Conservation (phyloP, 1,139 yeast species). For the Yamadazyma triangularis region DNA sequence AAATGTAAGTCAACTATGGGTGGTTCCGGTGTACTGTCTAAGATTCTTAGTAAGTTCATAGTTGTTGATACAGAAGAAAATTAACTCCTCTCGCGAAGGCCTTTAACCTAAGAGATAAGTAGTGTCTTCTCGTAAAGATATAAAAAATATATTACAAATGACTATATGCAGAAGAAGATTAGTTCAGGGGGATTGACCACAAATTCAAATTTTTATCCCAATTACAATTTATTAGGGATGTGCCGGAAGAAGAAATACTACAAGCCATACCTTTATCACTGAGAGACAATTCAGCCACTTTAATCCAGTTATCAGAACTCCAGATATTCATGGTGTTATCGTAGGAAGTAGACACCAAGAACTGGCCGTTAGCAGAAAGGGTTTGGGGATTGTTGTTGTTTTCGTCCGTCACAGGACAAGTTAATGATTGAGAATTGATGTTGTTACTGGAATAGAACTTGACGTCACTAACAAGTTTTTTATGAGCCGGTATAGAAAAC, state of each 20-base stretch:
- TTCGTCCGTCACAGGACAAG: constrained; percentile 23
- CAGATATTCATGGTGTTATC: constrained; percentile 64
- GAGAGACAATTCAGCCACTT: constrained; percentile 49
- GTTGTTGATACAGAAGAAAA: constrained; percentile 1
- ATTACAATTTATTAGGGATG: constrained; percentile 58
- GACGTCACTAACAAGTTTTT: constrained; percentile 65
- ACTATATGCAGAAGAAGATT: too few species aligned
- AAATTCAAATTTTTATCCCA: constrained; percentile 79
- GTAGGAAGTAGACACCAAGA: constrained; percentile 61
- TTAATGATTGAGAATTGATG: constrained; percentile 1
- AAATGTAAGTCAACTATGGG: constrained; percentile 56
- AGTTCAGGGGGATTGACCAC: constrained; percentile 44
- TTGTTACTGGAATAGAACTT: constrained; percentile 39
- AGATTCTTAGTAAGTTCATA: constrained; percentile 73
- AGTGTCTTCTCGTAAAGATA: too few species aligned
- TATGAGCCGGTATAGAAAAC: constrained; percentile 71
- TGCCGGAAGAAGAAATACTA: constrained; percentile 46
- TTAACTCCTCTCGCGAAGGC: too few species aligned
- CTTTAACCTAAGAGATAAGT: too few species aligned
- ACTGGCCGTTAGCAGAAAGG: constrained; percentile 36
- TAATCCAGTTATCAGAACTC: constrained; percentile 73
- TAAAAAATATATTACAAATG: too few species aligned
- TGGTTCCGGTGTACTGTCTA: constrained; percentile 86
- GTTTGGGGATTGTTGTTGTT: constrained; percentile 19
- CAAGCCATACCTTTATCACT: constrained; percentile 72